Evolutionary conservation across 2,329 filamentous ascomycete genomes (phyloP).

Genomic region (Xylariaceae sp.): DNA sequence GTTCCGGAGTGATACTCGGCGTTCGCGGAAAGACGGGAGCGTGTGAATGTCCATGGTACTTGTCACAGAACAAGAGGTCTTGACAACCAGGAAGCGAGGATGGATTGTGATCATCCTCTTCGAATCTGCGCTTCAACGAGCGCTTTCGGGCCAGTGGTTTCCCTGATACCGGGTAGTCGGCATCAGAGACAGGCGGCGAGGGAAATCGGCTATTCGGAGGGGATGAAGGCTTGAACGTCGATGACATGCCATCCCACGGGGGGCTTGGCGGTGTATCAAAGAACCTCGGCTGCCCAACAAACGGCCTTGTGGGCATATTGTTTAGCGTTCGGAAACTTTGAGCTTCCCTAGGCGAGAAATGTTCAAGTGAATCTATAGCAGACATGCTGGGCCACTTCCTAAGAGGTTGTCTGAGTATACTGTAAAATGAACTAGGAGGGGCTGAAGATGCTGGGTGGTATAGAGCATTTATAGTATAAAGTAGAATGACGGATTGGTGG

Average conservation of each 20-base stretch:
- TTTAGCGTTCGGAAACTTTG: not conserved
- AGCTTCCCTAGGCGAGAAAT: not conserved
- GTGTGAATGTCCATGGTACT: not conserved
- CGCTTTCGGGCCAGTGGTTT: constrained; percentile 15
- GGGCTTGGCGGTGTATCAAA: not conserved
- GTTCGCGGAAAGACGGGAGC: constrained; percentile 3
- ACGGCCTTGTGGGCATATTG: not conserved
- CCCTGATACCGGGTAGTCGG: constrained; percentile 15
- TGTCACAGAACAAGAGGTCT: constrained; percentile 2
- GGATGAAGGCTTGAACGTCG: constrained; percentile 16
- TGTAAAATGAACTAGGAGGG: not conserved
- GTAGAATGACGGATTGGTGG: not conserved
- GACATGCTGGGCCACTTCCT: constrained; percentile 2
- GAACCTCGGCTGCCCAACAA: not conserved
- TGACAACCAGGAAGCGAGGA: constrained; percentile 18
- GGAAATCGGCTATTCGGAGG: constrained; percentile 19
- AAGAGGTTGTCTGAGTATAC: not conserved
- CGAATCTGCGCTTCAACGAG: constrained; percentile 12
- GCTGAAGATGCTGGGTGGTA: constrained; percentile 3
- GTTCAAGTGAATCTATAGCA: not conserved
- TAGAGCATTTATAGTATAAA: not conserved
- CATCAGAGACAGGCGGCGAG: constrained; percentile 18
- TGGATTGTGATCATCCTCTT: constrained; percentile 7
- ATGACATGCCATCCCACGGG: not conserved
- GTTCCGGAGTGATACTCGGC: constrained; percentile 21